Evolutionary conservation across 495 filamentous ascomycete species (phyloP).

Genomic region (Pyrenopolyporus hunteri): DNA sequence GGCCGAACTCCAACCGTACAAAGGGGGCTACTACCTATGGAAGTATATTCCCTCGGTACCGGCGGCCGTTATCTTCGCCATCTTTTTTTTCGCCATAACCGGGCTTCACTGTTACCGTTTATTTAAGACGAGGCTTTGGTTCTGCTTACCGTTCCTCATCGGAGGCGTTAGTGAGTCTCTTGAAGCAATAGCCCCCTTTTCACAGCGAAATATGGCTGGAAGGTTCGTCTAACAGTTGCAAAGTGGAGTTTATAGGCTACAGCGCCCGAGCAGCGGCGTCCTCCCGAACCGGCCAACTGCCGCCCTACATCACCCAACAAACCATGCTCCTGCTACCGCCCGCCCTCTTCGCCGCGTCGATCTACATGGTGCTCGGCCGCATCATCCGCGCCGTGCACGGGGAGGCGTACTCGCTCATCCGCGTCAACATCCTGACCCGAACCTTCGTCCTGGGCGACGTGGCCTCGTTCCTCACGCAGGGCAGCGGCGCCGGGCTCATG

Average conservation of each 20-base stretch:
- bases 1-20: slow-evolving; percentile 38
- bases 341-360: slow-evolving; percentile 50
- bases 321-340: slow-evolving; percentile 52
- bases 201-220: not conserved
- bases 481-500: slow-evolving; percentile 45
- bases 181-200: not conserved
- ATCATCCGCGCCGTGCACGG: slow-evolving; percentile 52
- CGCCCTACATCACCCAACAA: slow-evolving; percentile 21
- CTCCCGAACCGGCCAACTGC: slow-evolving; percentile 31
- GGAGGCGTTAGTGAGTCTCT: slow-evolving; percentile 58
- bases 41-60: slow-evolving; percentile 58
- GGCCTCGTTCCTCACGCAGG: slow-evolving; percentile 50
- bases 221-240: slow-evolving; percentile 4
- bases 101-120: slow-evolving; percentile 54
- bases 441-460: slow-evolving; percentile 56
- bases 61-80: slow-evolving; percentile 57
- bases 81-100: slow-evolving; percentile 55
- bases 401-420: slow-evolving; percentile 48
- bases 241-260: slow-evolving; percentile 59
- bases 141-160: slow-evolving; percentile 62
- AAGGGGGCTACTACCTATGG: slow-evolving; percentile 49
- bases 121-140: slow-evolving; percentile 54
- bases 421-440: slow-evolving; percentile 47
- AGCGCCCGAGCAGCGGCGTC: slow-evolving; percentile 40
- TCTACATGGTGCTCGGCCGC: slow-evolving; percentile 54